Conservation (phyloP, 1,284 basidiomycete genomes). For the Hortiboletus rubellus region DNA sequence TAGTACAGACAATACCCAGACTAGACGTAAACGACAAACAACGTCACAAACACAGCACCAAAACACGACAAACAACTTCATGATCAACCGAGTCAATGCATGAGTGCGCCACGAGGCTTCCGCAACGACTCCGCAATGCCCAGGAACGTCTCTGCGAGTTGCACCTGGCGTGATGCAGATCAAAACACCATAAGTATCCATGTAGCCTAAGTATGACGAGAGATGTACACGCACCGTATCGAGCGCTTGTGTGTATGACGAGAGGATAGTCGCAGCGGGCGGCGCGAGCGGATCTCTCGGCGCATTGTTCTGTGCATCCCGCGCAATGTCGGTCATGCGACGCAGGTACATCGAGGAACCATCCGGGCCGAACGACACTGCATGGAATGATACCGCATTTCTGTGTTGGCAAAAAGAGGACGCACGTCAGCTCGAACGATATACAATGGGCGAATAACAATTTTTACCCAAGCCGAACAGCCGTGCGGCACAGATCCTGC, state of each 20-base stretch:
- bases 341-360: constrained; percentile 39
- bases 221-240: constrained; percentile 46
- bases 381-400: constrained; percentile 58
- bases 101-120: constrained; percentile 53
- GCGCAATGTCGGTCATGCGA: constrained; percentile 55
- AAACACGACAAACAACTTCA: no score
- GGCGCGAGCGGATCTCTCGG: constrained; percentile 47
- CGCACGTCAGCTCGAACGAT: background rate
- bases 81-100: constrained; percentile 29
- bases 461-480: constrained; percentile 50
- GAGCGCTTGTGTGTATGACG: constrained; percentile 53
- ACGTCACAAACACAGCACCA: no score
- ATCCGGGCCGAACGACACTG: constrained; percentile 55
- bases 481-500: constrained; percentile 42
- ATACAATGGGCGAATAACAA: fast-evolving
- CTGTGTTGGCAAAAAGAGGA: constrained; percentile 31
- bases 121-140: constrained; percentile 58
- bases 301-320: constrained; percentile 48
- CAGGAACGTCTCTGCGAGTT: constrained; percentile 61
- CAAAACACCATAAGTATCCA: background rate
- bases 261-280: constrained; percentile 40
- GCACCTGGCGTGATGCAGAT: constrained; percentile 38
- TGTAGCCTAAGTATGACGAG: background rate
- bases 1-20: background rate
- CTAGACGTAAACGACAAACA: no score